Evolutionary conservation across 805 yeast genomes (phyloP).

Genomic region (Yarrowia sp.): DNA sequence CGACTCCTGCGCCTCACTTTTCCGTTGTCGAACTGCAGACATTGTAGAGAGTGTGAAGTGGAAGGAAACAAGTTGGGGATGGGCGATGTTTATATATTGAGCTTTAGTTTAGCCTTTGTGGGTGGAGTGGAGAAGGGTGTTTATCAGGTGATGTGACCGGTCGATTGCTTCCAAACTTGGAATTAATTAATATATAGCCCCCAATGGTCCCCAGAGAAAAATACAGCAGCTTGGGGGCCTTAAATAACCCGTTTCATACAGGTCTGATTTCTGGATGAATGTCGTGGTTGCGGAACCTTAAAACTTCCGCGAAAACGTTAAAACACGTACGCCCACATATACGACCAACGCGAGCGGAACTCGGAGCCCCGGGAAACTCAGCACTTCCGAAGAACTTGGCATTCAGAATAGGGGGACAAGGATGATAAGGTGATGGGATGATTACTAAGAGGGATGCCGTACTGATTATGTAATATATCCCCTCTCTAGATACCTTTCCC

Average conservation of each 20-base stretch:
- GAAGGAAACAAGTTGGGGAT: neutral
- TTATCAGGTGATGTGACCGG: neutral
- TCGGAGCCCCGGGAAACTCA: neutral
- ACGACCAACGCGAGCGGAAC: constrained; percentile 9
- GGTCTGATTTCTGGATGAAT: neutral
- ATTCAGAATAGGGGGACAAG: neutral
- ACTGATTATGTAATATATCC: too few relatives aligned
- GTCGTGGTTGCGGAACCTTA: neutral
- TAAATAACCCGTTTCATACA: too few relatives aligned
- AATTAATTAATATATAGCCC: neutral
- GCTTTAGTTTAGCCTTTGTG: neutral
- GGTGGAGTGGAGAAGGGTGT: neutral
- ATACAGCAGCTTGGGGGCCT: too few relatives aligned
- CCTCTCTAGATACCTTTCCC: too few relatives aligned
- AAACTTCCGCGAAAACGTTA: neutral
- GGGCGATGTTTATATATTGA: neutral
- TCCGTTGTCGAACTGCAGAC: constrained; percentile 1
- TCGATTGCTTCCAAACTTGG: neutral
- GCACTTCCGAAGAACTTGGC: neutral
- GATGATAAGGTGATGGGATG: neutral
- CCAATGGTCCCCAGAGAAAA: neutral
- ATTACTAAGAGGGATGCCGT: too few relatives aligned
- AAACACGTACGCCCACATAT: constrained; percentile 2
- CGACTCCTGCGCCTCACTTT: neutral
- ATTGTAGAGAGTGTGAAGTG: neutral